Evolutionary conservation across 1,139 yeast genomes (phyloP).

Genomic region (Candida sanyaensis): DNA sequence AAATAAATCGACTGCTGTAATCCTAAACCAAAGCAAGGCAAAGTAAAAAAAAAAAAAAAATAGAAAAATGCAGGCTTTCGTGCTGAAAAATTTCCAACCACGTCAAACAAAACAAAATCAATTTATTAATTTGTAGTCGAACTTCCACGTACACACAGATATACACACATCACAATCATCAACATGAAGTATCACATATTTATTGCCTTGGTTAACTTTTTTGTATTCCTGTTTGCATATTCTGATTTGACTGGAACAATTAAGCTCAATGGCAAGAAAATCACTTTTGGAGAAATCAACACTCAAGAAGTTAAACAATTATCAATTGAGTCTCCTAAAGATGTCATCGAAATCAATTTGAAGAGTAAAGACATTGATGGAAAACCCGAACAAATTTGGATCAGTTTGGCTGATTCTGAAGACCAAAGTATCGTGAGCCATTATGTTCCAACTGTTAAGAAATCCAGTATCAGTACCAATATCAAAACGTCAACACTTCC

Average conservation of each 20-base stretch:
- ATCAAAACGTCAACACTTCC: slow-evolving; percentile 38
- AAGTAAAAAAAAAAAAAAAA: neutral
- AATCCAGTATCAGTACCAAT: slow-evolving; percentile 23
- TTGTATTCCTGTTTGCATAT: slow-evolving; percentile 22
- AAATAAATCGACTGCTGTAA: no score
- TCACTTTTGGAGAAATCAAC: slow-evolving; percentile 37
- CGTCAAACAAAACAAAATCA: slow-evolving; percentile 11
- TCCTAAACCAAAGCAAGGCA: neutral
- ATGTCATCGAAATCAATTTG: slow-evolving; percentile 31
- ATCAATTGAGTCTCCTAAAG: slow-evolving; percentile 33
- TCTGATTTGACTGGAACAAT: slow-evolving; percentile 30
- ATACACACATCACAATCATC: neutral
- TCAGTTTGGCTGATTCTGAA: slow-evolving; percentile 25
- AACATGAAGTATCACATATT: slow-evolving; percentile 16
- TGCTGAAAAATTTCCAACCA: slow-evolving; percentile 9
- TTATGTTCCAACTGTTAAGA: slow-evolving; percentile 25
- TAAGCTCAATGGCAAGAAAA: slow-evolving; percentile 24
- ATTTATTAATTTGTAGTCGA: neutral
- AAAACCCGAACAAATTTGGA: slow-evolving; percentile 29
- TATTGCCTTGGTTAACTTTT: slow-evolving; percentile 12
- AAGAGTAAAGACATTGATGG: slow-evolving; percentile 16
- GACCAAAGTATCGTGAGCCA: slow-evolving; percentile 26
- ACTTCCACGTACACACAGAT: neutral
- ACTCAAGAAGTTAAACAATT: slow-evolving; percentile 38
- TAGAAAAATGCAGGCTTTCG: neutral